These are phyloP conservation scores for Cucurbita maxima DNA, from an alignment of 306 rosid genomes.

Conservation along the genomic window DNA sequence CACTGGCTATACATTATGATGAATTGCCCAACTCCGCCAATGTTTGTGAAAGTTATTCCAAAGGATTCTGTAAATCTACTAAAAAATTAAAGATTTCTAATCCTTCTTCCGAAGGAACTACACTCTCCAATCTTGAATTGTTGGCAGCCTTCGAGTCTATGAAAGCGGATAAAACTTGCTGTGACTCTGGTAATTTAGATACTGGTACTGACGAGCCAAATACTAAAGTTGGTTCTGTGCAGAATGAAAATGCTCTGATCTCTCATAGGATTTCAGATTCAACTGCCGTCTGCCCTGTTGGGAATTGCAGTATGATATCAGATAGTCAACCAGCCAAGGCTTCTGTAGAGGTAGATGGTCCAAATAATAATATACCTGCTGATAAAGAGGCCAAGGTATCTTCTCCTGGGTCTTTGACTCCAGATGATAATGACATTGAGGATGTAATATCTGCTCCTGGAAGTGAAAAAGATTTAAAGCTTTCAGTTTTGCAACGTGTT, in stretches of 20 bases:
- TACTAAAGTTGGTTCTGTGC: neutral
- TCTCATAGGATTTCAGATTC: neutral
- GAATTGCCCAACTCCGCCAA: constrained; percentile 15
- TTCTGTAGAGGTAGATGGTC: constrained; percentile 6
- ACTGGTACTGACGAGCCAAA: neutral
- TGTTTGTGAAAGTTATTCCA: constrained; percentile 14
- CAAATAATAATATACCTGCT: constrained; percentile 7
- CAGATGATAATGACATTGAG: constrained; percentile 50
- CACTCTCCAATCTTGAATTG: neutral
- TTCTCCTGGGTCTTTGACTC: constrained; percentile 31
- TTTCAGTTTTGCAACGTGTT: constrained; percentile 32
- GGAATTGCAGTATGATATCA: neutral
- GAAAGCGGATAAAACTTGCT: neutral
- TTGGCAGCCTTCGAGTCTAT: neutral
- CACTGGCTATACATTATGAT: constrained; percentile 15
- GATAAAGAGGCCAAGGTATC: constrained; percentile 21
- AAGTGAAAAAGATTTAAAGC: constrained; percentile 30
- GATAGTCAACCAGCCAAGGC: neutral
- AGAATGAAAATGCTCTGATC: neutral
- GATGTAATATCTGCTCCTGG: constrained; percentile 38
- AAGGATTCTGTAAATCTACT: constrained; percentile 14
- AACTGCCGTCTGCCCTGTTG: neutral
- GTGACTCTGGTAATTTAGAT: neutral
- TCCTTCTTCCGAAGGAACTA: constrained; percentile 12
- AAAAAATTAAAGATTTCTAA: constrained; percentile 14